These are phyloP conservation scores for Salix udensis DNA, from an alignment of 345 rosid species.

Conservation along the genomic window DNA sequence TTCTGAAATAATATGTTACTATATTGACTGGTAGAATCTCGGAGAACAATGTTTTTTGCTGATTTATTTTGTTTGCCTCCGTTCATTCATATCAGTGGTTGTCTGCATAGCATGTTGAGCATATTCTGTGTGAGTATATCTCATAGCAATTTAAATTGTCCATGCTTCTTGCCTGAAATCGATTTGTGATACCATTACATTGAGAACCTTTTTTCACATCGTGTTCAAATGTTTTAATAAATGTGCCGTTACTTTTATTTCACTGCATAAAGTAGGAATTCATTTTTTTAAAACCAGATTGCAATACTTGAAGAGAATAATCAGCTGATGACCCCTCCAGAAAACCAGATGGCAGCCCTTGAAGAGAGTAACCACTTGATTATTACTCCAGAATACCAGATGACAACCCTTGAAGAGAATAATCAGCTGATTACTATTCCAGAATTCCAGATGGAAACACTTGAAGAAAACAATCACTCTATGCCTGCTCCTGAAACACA, in stretches of 20 bases:
- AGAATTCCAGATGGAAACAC: background rate
- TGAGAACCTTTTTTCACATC: background rate
- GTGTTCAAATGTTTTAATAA: background rate
- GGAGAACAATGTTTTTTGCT: background rate
- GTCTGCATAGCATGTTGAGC: background rate
- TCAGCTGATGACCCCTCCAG: background rate
- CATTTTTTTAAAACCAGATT: background rate
- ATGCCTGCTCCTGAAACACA: slow-evolving; percentile 13
- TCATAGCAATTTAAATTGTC: background rate
- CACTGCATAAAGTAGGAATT: slow-evolving; percentile 17
- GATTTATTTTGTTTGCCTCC: background rate
- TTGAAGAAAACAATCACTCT: slow-evolving; percentile 1
- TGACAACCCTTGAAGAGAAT: background rate
- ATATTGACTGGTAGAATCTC: background rate
- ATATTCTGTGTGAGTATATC: background rate
- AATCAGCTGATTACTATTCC: background rate
- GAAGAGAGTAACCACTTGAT: slow-evolving; percentile 1
- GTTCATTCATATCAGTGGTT: background rate
- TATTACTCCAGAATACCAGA: slow-evolving; percentile 5
- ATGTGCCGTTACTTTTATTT: slow-evolving; percentile 1
- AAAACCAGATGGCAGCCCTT: background rate
- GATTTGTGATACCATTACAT: background rate
- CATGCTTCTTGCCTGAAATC: background rate
- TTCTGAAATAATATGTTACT: background rate
- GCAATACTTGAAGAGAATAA: background rate